A percentile compares a stretch with the other conserved stretches of the same genome.
Conservation (phyloP, 1,284 basidiomycete species). For the Sutorius eximius region DNA sequence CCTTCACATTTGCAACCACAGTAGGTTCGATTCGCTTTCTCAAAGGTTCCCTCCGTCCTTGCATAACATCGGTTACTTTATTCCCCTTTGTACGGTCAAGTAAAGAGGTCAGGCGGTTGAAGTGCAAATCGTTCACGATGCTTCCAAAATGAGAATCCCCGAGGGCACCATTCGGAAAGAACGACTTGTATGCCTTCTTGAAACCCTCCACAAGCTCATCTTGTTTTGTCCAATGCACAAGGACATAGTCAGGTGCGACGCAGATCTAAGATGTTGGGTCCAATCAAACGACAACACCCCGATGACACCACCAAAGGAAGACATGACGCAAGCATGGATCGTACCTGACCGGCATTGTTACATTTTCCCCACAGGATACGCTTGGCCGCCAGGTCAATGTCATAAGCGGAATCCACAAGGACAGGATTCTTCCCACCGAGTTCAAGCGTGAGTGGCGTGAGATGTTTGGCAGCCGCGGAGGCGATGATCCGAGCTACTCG, state of each 20-base stretch:
- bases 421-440: conserved; percentile 71
- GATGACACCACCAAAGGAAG: no score
- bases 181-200: conserved; percentile 36
- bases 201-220: conserved; percentile 55
- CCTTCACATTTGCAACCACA: conserved; percentile 20
- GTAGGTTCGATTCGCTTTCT: conserved; percentile 29
- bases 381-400: conserved; percentile 43
- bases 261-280: conserved; percentile 42
- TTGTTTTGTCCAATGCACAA: conserved; percentile 50
- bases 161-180: conserved; percentile 34
- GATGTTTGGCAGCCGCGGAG: conserved; percentile 59
- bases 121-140: conserved; percentile 26
- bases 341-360: conserved; percentile 50
- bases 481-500: conserved; percentile 62
- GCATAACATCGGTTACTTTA: conserved; percentile 43
- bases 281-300: background rate
- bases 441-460: conserved; percentile 65
- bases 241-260: conserved; percentile 65
- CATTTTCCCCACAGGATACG: conserved; percentile 59
- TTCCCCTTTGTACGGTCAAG: conserved; percentile 55
- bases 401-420: conserved; percentile 51
- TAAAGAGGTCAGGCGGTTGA: conserved; percentile 33
- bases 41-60: conserved; percentile 49
- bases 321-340: background rate
- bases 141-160: conserved; percentile 13